Evolutionary conservation across 768 basidiomycete species (phyloP).

Genomic region (Fistulinella prunicolor): DNA sequence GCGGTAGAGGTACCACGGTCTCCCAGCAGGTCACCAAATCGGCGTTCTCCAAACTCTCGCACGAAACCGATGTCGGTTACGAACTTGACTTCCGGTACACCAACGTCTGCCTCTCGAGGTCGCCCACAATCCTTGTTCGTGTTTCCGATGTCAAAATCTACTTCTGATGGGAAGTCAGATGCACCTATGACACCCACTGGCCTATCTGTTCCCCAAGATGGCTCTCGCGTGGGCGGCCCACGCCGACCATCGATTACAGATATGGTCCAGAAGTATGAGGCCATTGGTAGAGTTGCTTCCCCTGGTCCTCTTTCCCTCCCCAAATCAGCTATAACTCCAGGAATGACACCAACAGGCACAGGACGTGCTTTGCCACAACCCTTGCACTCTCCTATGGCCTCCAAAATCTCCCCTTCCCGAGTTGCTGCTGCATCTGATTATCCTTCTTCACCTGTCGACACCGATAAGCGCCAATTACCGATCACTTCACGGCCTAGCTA

Average conservation of each 20-base stretch:
- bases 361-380: constrained; percentile 24
- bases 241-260: constrained; percentile 81
- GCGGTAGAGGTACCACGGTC: constrained; percentile 21
- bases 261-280: constrained; percentile 82
- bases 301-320: constrained; percentile 30
- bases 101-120: constrained; percentile 42
- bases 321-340: constrained; percentile 25
- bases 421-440: constrained; percentile 10
- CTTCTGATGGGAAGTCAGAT: constrained; percentile 39
- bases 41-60: constrained; percentile 28
- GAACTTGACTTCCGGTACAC: constrained; percentile 19
- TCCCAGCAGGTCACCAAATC: constrained; percentile 29
- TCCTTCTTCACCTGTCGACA: constrained; percentile 8
- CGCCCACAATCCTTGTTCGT: constrained; percentile 84
- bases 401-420: constrained; percentile 27
- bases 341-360: constrained; percentile 9
- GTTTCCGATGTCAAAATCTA: constrained; percentile 48
- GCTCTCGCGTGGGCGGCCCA: constrained; percentile 34
- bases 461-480: constrained; percentile 20
- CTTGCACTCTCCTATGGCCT: constrained; percentile 21
- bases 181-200: constrained; percentile 32
- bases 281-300: constrained; percentile 42
- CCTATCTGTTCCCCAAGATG: constrained; percentile 49
- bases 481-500: constrained; percentile 9
- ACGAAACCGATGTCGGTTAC: constrained; percentile 30